Conservation (phyloP, 495 filamentous ascomycete species). For the Daldinia loculata region DNA sequence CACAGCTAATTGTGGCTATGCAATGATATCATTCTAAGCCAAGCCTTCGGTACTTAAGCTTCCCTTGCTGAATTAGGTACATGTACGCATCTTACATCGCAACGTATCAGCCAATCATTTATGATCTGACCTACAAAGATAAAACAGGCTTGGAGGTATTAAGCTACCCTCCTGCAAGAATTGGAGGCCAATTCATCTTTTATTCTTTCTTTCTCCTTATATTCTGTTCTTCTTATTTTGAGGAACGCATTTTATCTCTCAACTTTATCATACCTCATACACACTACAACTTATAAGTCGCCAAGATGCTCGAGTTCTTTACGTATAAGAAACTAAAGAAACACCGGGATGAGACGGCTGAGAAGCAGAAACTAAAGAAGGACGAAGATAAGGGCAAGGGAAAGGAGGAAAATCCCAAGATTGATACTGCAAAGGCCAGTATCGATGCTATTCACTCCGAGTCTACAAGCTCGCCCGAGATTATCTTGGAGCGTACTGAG, state of each 20-base stretch:
- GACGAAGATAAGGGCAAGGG: constrained; percentile 26
- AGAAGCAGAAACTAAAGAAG: constrained; percentile 42
- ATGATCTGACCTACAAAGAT: constrained; percentile 25
- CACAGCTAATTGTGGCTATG: constrained; percentile 33
- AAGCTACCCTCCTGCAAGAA: constrained; percentile 9
- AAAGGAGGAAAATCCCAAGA: constrained; percentile 32
- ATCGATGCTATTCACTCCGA: constrained; percentile 9
- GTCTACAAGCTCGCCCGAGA: constrained; percentile 12
- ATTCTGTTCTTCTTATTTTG: neutral
- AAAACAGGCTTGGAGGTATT: constrained; percentile 33
- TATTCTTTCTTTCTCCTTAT: neutral
- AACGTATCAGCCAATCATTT: constrained; percentile 35
- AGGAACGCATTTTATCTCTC: neutral
- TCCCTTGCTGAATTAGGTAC: neutral
- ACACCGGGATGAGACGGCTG: constrained; percentile 52
- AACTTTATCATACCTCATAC: neutral
- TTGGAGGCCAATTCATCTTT: constrained; percentile 4
- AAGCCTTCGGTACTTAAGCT: constrained; percentile 14
- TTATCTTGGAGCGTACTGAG: constrained; percentile 15
- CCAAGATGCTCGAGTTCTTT: constrained; percentile 56
- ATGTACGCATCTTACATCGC: neutral
- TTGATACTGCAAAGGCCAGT: neutral
- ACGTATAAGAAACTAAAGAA: constrained; percentile 55
- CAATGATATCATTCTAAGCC: constrained; percentile 22
- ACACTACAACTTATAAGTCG: neutral